phyloP scores from a whole-genome alignment of 2,329 filamentous ascomycete genomes.

The Xylaria sp. region DNA sequence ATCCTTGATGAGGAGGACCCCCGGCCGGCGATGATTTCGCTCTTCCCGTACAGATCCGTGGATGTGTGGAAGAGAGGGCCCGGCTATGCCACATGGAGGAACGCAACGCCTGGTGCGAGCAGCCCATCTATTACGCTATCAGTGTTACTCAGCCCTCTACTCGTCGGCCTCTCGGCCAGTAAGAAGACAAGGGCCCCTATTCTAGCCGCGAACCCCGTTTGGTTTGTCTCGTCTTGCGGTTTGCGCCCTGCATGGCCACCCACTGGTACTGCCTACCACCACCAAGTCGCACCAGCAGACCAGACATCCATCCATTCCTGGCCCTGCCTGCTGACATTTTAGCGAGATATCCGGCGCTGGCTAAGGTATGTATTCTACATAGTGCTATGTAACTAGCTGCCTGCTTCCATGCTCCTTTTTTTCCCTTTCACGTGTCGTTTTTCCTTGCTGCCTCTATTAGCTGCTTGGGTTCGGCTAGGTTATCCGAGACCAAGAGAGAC shows the following conservation, averaged over 20 bases:
- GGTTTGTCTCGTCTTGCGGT: not conserved
- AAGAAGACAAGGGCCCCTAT: not conserved
- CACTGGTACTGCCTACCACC: not conserved
- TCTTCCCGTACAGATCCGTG: not conserved
- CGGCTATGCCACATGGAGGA: not conserved
- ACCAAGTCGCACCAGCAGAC: conserved; percentile 2
- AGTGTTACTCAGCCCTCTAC: not conserved
- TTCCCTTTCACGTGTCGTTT: conserved; percentile 12
- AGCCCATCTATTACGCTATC: not conserved
- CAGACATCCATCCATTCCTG: conserved; percentile 21
- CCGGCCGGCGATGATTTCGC: conserved; percentile 2
- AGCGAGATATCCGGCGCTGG: conserved; percentile 18
- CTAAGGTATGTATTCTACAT: too few species aligned
- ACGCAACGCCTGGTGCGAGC: not conserved
- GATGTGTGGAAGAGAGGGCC: not conserved
- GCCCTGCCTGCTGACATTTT: conserved; percentile 4
- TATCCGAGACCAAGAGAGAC: not conserved
- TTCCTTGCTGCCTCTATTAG: not conserved
- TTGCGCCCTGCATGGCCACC: not conserved
- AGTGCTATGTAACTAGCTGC: not conserved
- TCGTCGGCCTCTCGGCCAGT: not conserved
- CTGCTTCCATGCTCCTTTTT: not conserved
- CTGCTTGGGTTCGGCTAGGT: not conserved
- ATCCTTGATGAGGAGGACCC: conserved; percentile 1
- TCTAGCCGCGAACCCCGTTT: not conserved